Base-by-base conservation (phyloP, 805 yeast genomes). In the Pichia eremophila region DNA sequence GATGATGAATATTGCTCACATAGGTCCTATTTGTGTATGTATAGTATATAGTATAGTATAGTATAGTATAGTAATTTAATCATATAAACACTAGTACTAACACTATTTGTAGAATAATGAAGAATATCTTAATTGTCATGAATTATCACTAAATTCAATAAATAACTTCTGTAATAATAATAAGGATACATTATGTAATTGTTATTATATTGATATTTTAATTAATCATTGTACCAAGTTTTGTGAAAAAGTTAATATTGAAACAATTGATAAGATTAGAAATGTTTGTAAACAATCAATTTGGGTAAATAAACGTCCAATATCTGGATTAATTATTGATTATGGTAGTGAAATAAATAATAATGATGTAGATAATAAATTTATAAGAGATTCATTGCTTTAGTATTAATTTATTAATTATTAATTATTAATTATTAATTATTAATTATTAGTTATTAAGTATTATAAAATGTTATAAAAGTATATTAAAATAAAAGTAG, bases 151-250 rank as follows among this genome's bases (percentile, higher is more conserved):
- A 31, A 14, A n/a, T 6, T 14, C 28, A 7, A 22, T 35, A 25
- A 10, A 17, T 14, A 28, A 43, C 12, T 44, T 52, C 15, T 47
- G 53, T 42, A 55, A 49, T 2, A 45, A 44, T 28, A 29, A 14
- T 37, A 29, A 25, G 7, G 31, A 38, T 45, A 50, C 18, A 51
- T 56, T 58, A 14, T 61, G 65, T 52, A 54, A 57, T 40, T 61
- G 64, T 41, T 61, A 61, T 45, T 60, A 60, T 43, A 46, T 59
- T 9, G 61, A 62, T 4, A 55, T 56, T 12, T 41, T 61, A 37
- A 18, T 56, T 4, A 43, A 56, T 6, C 51, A 53, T 22, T 61
- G 64, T 44, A 47, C 53, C 27, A 52, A 51, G n/a, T 57, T 49
- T 41, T 60, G 64, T 49, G 53, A 12, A n/a, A 45, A 45, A 4